Percentiles rank a stretch among this genome's conserved stretches.
Evolutionary conservation across 73 alveolate genomes (phyloP).

Genomic region (Tetrahymena thermophila): DNA sequence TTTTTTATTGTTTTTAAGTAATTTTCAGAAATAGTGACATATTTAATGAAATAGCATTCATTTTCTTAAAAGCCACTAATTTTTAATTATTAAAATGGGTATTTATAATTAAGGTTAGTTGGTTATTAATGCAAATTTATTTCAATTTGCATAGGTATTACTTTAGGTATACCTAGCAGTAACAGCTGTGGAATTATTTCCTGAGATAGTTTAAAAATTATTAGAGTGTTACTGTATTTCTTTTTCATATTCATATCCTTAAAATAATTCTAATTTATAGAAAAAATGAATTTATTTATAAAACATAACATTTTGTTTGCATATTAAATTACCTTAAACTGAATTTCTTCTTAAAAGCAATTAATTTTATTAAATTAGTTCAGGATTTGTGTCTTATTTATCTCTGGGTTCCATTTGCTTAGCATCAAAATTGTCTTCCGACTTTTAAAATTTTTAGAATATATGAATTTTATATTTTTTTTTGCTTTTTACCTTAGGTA

Average conservation of each 20-base stretch:
- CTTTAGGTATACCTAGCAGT: background rate
- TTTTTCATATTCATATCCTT: constrained; percentile 27
- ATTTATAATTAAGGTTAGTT: too few species aligned
- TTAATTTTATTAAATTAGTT: background rate
- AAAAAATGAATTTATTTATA: background rate
- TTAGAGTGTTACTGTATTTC: background rate
- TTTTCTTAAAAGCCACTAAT: too few species aligned
- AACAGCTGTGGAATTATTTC: background rate
- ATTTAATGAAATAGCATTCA: too few species aligned
- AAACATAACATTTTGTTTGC: background rate
- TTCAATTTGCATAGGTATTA: background rate
- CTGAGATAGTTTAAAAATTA: background rate
- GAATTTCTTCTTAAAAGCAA: background rate
- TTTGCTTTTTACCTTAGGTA: constrained; percentile 43
- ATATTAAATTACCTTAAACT: background rate
- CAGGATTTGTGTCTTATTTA: constrained; percentile 37
- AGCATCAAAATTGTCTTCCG: constrained; percentile 50
- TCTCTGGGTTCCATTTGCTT: constrained; percentile 38
- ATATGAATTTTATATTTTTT: background rate
- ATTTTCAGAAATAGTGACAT: too few species aligned
- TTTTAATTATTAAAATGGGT: too few species aligned
- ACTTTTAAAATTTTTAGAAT: background rate
- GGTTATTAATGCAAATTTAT: too few species aligned
- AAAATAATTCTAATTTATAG: constrained; percentile 1
- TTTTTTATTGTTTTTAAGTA: background rate